phyloP scores from a whole-genome alignment of 768 basidiomycete species.

The Terana coerulea region DNA sequence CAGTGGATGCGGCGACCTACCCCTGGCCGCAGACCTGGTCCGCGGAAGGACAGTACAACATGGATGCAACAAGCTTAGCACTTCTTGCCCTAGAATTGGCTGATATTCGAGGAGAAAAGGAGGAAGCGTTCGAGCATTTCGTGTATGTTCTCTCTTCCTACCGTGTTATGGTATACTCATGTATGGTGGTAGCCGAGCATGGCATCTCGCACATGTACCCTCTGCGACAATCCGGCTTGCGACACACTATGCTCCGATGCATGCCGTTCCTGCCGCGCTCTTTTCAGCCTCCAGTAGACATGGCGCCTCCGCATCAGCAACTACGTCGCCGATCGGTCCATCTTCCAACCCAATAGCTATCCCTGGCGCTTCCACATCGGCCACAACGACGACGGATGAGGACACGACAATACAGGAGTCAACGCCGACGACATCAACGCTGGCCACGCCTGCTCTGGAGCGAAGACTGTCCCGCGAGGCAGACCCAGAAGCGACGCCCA shows the following conservation, averaged over 20 bases:
- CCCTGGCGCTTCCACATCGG: too few species aligned
- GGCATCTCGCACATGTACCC: slow-evolving; percentile 74
- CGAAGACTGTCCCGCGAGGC: not conserved
- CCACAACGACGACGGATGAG: too few species aligned
- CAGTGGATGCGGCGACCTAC: slow-evolving; percentile 46
- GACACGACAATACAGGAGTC: too few species aligned
- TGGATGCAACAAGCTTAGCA: slow-evolving; percentile 81
- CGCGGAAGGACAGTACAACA: slow-evolving; percentile 66
- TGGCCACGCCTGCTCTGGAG: too few species aligned
- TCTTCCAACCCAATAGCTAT: too few species aligned
- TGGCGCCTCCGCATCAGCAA: slow-evolving; percentile 1
- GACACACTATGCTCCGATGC: slow-evolving; percentile 65
- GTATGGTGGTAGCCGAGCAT: slow-evolving; percentile 58
- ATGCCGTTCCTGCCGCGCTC: slow-evolving; percentile 27
- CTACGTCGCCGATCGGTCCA: slow-evolving; percentile 1
- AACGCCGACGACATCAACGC: too few species aligned
- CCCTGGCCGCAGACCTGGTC: slow-evolving; percentile 47
- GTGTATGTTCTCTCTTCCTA: slow-evolving; percentile 23
- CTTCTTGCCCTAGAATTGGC: slow-evolving; percentile 66
- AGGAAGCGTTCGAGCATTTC: slow-evolving; percentile 80
- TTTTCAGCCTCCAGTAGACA: not conserved
- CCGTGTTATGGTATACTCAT: not conserved
- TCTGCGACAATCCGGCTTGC: slow-evolving; percentile 76
- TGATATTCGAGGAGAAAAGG: slow-evolving; percentile 71
- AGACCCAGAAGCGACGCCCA: slow-evolving; percentile 26